Base-by-base conservation (phyloP, 768 basidiomycete species). In the Tricholoma bakamatsutake region DNA sequence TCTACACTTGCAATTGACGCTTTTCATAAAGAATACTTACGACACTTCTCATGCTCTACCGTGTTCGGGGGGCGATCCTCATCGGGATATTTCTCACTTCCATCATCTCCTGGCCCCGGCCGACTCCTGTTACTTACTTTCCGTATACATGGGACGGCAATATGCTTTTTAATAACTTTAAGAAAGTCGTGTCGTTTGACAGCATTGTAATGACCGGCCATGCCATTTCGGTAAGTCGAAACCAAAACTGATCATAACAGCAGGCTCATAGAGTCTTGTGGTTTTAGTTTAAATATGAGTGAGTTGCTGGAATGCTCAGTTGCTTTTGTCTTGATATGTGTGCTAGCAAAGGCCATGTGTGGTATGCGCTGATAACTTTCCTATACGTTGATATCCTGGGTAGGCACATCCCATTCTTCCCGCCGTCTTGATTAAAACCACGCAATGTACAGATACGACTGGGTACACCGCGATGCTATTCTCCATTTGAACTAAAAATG, bases 311-410 rank as follows among this genome's bases (percentile, higher is more conserved):
- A 18, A 45, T 46, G 27, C n/a, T 12, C 40, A 24, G 21, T 27
- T 9, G 13, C 45, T 47, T 46, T 24, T 24, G 28, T 51, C 21
- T 58, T 65, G 67, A 17, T 10, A 27, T 59, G 54, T 24, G 50
- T 43, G 71, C 70, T 64, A 76, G 76, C 35, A 89, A 85, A 56
- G 88, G 88, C 47, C 80, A 72, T 34, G 87, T 92, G 24, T 93
- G 91, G 91, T 90, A 93, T 67, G 91, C 91, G 5, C 76, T 93
- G 27, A 73, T 91, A 66, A 93, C 91, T 0, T 91, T 94, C 82
- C 81, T 94, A 53, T 93, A 93, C 66, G 91, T 93, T 62, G 89
- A 90, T 69, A 88, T 92, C 59, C 79, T 90, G 63, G 87, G 83
- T 85, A 61, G 46, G 79, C 66, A 50, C 48, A 8, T 49, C 31